These are phyloP conservation scores for Biscutella laevigata DNA, from an alignment of 441 rosid genomes.

Conservation along the genomic window DNA sequence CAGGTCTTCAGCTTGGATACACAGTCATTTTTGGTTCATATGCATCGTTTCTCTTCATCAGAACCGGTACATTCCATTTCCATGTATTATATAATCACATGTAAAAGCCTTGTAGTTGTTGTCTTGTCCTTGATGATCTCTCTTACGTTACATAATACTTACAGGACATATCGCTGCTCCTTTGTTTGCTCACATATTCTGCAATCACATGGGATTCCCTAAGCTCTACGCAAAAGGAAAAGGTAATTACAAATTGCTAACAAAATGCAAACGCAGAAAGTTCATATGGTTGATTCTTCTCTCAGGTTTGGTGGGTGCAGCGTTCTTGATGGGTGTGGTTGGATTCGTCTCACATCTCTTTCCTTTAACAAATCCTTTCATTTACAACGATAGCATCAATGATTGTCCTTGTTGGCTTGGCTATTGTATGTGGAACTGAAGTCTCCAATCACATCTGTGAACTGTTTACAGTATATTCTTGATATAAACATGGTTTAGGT, in stretches of 20 bases:
- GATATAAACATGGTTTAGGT: too few relatives aligned
- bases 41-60: slow-evolving; percentile 80
- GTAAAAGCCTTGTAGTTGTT: background rate
- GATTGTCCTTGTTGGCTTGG: slow-evolving; percentile 68
- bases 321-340: slow-evolving; percentile 47
- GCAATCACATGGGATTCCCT: slow-evolving; percentile 92
- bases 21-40: slow-evolving; percentile 81
- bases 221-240: slow-evolving; percentile 39
- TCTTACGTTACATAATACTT: slow-evolving; percentile 5
- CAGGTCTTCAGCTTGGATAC: slow-evolving; percentile 88
- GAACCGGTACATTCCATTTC: slow-evolving; percentile 66
- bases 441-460: too few relatives aligned
- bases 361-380: slow-evolving; percentile 51
- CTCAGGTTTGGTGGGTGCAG: slow-evolving; percentile 51
- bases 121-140: background rate
- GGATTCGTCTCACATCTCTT: slow-evolving; percentile 50
- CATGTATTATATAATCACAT: background rate
- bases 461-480: too few relatives aligned
- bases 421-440: slow-evolving; percentile 55
- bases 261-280: too few relatives aligned
- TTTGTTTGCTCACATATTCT: slow-evolving; percentile 64
- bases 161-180: slow-evolving; percentile 77
- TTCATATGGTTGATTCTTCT: too few relatives aligned
- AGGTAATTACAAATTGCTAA: slow-evolving; percentile 52
- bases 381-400: slow-evolving; percentile 45